Evolutionary conservation across 331 rosid species (phyloP).

Genomic region (Malus hybrid): DNA sequence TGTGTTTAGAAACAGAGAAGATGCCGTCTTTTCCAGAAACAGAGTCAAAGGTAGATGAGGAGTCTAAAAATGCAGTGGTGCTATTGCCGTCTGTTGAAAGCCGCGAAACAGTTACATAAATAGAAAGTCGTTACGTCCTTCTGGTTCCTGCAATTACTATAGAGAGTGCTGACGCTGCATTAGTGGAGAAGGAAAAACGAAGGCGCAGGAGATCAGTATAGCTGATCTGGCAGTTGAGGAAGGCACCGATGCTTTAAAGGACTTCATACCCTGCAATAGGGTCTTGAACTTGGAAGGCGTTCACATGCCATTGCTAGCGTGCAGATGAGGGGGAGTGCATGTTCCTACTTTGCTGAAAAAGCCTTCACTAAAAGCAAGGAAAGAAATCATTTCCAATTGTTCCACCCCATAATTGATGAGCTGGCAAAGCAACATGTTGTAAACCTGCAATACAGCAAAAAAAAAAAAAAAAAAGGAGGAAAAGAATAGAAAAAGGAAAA

Average conservation of each 20-base stretch:
- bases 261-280: constrained; percentile 54
- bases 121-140: not conserved
- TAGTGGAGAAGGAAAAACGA: constrained; percentile 15
- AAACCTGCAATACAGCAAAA: too few species aligned
- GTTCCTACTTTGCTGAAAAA: too few species aligned
- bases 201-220: constrained; percentile 40
- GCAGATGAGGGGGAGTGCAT: too few species aligned
- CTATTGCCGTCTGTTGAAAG: not conserved
- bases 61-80: constrained; percentile 1
- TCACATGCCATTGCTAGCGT: constrained; percentile 62
- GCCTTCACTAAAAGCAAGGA: too few species aligned
- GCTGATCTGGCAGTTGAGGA: constrained; percentile 63
- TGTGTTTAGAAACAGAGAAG: not conserved
- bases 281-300: constrained; percentile 77
- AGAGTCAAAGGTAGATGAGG: not conserved
- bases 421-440: too few species aligned
- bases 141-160: not conserved
- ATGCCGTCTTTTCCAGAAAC: not conserved
- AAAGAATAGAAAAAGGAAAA: too few species aligned
- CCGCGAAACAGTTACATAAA: not conserved
- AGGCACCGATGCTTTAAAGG: constrained; percentile 46
- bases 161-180: not conserved
- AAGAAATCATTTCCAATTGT: too few species aligned
- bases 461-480: too few species aligned
- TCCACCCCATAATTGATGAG: too few species aligned